Evolutionary conservation across 1,284 basidiomycete genomes (phyloP), one percentile per base, ranked within the genome.

Genomic region (Pholiota adiposa): DNA sequence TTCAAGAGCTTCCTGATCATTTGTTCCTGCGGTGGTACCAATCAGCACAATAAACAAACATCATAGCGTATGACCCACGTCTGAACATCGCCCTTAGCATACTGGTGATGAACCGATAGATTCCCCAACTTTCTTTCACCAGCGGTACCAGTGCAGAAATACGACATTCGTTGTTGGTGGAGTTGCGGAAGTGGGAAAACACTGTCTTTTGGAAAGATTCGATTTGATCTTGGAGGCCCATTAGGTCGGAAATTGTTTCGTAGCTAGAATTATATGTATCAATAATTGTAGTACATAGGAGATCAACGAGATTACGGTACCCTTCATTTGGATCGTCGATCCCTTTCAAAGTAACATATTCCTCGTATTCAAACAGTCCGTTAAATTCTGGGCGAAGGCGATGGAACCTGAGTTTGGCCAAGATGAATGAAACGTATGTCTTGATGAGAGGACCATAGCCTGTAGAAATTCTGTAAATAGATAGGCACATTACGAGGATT

Each of bases 261-360:
- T 96, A 98, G 52, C 95, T 96, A 68, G 11, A 25, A 48, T 21
- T 27, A 50, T 16, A 34, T 34, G 67, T 16, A 34, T 34, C 67
- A 33, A 66, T 60, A 16, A 27, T 16, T 19, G 21, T 38, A 49
- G 18, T 31, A 36, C 54, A 34, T 36, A 62, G 44, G 51, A 51
- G 23, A 9, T 29, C 31, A 56, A 43, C 11, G 18, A 54, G 51
- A 38, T n/a, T 51, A 27, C 23, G 56, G 65, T 73, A 97, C 94
- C 96, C 96, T 81, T 98, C 96, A 72, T 98, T 97, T 8, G 96
- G 96, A 79, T 98, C 95, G 73, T 97, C 94, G 65, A 98, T 97
- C 48, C 94, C 94, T 75, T 97, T 96, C 67, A 98, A 79, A 21
- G 93, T 94, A 67, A 98, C 88, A 74, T 98, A 98, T 76, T 98